Evolutionary conservation across 2,329 filamentous ascomycete species (phyloP), one percentile per base, ranked within the genome.

Genomic region (Aspergillus unguis): DNA sequence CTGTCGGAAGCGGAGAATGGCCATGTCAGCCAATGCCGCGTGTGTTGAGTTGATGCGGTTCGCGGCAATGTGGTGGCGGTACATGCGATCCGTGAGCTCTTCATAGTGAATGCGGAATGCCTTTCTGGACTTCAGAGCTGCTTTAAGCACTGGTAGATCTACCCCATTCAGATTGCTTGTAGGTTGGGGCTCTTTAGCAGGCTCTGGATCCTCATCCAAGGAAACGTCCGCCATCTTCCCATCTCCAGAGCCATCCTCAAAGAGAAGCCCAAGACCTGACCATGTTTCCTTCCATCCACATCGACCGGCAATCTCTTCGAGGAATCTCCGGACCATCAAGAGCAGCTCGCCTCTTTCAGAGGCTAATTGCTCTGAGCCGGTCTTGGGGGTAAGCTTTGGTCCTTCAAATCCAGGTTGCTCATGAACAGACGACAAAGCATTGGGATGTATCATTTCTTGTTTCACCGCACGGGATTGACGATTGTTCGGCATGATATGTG

Each of bases 291-390:
- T 82, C 92, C 91, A 96, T 3, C 83, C 85, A 25, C 83, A 77
- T 53, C 83, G 82, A 63, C 82, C 84, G 2, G 89, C 92, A 43
- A 90, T 74, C 44, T 85, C 81, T 62, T 92, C 86, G 0, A 97
- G 76, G 4, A 94, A 82, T 57, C 88, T 90, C 50, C 92, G 81
- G 6, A 90, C 92, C 37, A 96, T 75, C 51, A 89, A 76, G 55
- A 90, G 87, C 2, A 97, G 78, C 64, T 96, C 90, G 5, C 90
- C 92, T 62, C 92, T 82, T 55, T 85, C 84, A 41, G 89, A 88
- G 33, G 92, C 89, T 26, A 97, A 77, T 50, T 95, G 88, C 65
- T 95, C 88, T 0, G 92, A 75, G 0, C 92, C 91, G 10, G 75
- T 75, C 54, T 74, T 77, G 1, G 68, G 61, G 9, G 62, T 58